Conservation (phyloP, 768 basidiomycete species). For the Imleria badia region DNA sequence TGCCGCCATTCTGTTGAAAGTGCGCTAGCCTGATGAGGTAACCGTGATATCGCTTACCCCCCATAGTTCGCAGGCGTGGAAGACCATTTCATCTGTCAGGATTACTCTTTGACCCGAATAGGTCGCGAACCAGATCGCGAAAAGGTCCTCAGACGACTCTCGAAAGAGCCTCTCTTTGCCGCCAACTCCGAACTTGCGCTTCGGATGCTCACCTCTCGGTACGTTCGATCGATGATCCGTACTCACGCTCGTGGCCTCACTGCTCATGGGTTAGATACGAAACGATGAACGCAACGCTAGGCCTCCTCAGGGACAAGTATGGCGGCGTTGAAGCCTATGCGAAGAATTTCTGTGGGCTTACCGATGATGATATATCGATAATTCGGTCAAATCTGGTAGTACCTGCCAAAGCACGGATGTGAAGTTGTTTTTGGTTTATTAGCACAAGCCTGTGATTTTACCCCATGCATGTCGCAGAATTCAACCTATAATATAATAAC, state of each 20-base stretch:
- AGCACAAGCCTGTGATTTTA: not conserved
- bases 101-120: slow-evolving; percentile 76
- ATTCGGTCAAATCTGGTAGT: slow-evolving; percentile 59
- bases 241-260: not conserved
- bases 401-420: slow-evolving; percentile 32
- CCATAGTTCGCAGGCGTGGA: slow-evolving; percentile 70
- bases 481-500: not conserved
- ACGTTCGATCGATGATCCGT: not conserved
- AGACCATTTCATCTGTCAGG: slow-evolving; percentile 61
- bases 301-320: slow-evolving; percentile 60
- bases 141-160: slow-evolving; percentile 65
- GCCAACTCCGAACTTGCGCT: slow-evolving; percentile 71
- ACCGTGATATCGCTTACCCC: not conserved
- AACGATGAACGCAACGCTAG: slow-evolving; percentile 74
- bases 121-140: slow-evolving; percentile 78
- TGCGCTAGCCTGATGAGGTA: slow-evolving; percentile 25
- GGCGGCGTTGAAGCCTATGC: slow-evolving; percentile 67
- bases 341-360: slow-evolving; percentile 53
- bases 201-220: slow-evolving; percentile 85
- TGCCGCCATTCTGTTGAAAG: slow-evolving; percentile 71
- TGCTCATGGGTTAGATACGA: slow-evolving; percentile 46
- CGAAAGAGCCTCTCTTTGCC: slow-evolving; percentile 71
- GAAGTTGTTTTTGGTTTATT: not conserved
- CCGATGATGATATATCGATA: slow-evolving; percentile 58
- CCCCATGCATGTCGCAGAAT: not conserved